These are phyloP conservation scores for Gymnopus androsaceus DNA, from an alignment of 1,284 basidiomycete species.

Conservation along the genomic window DNA sequence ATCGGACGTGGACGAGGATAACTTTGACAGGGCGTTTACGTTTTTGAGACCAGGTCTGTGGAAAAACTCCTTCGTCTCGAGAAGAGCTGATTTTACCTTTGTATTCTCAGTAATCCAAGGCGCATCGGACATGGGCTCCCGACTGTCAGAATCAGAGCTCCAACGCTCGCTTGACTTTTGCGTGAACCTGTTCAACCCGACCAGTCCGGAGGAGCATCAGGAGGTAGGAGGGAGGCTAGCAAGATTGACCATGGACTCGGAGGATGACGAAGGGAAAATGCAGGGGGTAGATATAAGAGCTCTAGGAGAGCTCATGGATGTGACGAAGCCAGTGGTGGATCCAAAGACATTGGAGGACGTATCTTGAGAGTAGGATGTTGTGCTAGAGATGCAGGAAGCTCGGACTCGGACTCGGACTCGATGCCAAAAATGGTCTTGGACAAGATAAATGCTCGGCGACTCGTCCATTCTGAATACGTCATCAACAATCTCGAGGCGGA, in stretches of 20 bases:
- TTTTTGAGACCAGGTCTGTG: conserved; percentile 59
- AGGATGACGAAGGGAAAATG: no score
- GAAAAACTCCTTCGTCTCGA: background rate
- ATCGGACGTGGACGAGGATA: conserved; percentile 63
- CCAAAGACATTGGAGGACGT: conserved; percentile 40
- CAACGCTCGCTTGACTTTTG: conserved; percentile 66
- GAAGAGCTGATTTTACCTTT: background rate
- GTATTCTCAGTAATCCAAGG: conserved; percentile 67
- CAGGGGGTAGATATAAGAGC: no score
- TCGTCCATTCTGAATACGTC: conserved; percentile 18
- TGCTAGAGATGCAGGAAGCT: no score
- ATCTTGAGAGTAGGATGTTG: background rate
- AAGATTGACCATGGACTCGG: no score
- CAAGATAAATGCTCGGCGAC: conserved; percentile 18
- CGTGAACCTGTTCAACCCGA: conserved; percentile 56
- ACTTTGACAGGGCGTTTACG: conserved; percentile 67
- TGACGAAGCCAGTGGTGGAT: conserved; percentile 46
- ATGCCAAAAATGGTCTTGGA: background rate
- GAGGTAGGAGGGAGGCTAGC: conserved; percentile 32
- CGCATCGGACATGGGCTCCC: conserved; percentile 68
- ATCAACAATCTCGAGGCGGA: conserved; percentile 19
- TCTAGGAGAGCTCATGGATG: no score
- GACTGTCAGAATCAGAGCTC: conserved; percentile 69
- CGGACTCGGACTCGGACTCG: no score
- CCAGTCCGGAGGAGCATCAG: conserved; percentile 51